Evolutionary conservation across 2,329 filamentous ascomycete species (phyloP), one percentile per base, ranked within the genome.

Genomic region (Pezicula radicicola): DNA sequence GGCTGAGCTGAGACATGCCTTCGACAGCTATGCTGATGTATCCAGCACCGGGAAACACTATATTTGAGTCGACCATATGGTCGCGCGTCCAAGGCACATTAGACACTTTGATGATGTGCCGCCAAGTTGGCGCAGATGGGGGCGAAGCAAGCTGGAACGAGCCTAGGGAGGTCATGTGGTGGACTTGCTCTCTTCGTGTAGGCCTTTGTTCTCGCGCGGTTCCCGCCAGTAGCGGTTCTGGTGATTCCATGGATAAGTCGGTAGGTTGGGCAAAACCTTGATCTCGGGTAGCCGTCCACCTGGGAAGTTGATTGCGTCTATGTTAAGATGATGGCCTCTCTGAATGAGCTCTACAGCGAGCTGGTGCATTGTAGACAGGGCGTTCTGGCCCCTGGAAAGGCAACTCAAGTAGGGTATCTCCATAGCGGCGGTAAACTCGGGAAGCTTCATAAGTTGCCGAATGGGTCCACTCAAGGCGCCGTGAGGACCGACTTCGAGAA

Each of bases 181-280:
- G n/a, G n/a, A n/a, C n/a, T n/a, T n/a, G n/a, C n/a, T n/a, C n/a
- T n/a, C n/a, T n/a, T n/a, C n/a, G n/a, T n/a, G n/a, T n/a, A n/a
- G n/a, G n/a, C n/a, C 68, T 13, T 65, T 60, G n/a, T 74, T 75
- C 3, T 76, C 61, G 40, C 76, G 72, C 1, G 76, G 76, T 53
- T 82, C 78, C 50, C 74, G 69, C 78, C 79, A 81, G 60, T 78
- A 79, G 0, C 59, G 64, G 21, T 70, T 74, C 15, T 65, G 62
- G 50, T 80, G 78, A 21, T 81, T 77, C 76, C 77, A 83, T 1
- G 74, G 69, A 52, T 82, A 82, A 0, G 70, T 66, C 2, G 79
- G 79, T 10, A 82, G 60, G 49, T 78, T 70, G 1, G 67, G 58
- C 3, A 81, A 15, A 18, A 48, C 40, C 12, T 19, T 79, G 10